Conservation (phyloP, 1,139 yeast genomes). For the Suhomyces maxii region DNA sequence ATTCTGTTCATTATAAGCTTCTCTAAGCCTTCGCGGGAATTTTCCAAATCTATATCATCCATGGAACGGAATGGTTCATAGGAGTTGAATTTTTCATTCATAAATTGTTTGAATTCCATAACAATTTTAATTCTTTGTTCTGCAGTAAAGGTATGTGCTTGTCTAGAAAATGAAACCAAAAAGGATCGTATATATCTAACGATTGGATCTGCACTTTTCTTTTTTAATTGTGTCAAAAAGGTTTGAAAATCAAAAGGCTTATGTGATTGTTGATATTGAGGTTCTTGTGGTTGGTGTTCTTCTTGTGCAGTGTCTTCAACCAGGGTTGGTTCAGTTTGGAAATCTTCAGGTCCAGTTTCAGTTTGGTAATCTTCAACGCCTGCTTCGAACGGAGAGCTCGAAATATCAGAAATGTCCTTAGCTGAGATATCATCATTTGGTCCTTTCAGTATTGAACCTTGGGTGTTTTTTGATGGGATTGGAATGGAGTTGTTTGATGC, state of each 20-base stretch:
- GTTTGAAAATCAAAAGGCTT: slow-evolving; percentile 77
- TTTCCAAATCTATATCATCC: slow-evolving; percentile 58
- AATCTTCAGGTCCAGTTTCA: neutral
- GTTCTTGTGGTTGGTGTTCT: slow-evolving; percentile 20
- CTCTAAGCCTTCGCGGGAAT: slow-evolving; percentile 89
- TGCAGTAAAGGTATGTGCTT: slow-evolving; percentile 61
- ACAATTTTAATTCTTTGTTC: slow-evolving; percentile 78
- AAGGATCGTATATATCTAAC: slow-evolving; percentile 84
- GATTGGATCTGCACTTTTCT: slow-evolving; percentile 82
- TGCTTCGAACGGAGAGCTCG: slow-evolving; percentile 7
- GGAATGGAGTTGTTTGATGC: neutral
- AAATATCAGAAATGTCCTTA: slow-evolving; percentile 6
- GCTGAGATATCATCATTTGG: neutral
- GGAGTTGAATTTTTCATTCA: slow-evolving; percentile 60
- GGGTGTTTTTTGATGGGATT: neutral
- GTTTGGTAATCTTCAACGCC: slow-evolving; percentile 6
- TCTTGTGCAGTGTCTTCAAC: neutral
- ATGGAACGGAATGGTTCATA: slow-evolving; percentile 77
- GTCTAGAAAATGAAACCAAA: slow-evolving; percentile 69
- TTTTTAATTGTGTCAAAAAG: slow-evolving; percentile 70
- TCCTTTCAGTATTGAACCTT: neutral
- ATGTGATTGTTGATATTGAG: slow-evolving; percentile 43
- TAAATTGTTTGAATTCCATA: slow-evolving; percentile 69
- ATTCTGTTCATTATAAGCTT: slow-evolving; percentile 87
- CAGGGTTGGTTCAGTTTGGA: neutral